Conservation (phyloP, 176 grass and related monocot genomes). For the Triticum urartu region DNA sequence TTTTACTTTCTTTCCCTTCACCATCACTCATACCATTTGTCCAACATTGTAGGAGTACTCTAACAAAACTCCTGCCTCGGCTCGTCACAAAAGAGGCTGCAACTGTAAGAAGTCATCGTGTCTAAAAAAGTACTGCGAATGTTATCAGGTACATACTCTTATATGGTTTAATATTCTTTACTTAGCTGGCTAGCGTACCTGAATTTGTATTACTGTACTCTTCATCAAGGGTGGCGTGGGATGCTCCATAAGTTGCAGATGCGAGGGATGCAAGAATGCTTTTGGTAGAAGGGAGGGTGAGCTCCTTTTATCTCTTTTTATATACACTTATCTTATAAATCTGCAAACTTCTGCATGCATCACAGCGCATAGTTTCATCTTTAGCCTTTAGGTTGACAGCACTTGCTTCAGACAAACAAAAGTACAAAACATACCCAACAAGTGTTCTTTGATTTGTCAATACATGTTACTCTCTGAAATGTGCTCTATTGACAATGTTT, state of each 20-base stretch:
- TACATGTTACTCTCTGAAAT: not conserved
- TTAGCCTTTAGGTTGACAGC: conserved; percentile 8
- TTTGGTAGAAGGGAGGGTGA: conserved; percentile 91
- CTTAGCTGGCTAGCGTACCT: conserved; percentile 16
- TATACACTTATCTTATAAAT: conserved; percentile 1
- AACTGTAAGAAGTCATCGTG: conserved; percentile 98
- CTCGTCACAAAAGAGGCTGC: conserved; percentile 96
- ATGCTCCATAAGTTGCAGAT: conserved; percentile 90
- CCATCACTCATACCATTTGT: conserved; percentile 31
- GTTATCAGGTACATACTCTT: conserved; percentile 73
- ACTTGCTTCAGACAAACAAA: not conserved
- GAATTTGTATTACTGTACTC: conserved; percentile 36
- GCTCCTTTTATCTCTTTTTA: conserved; percentile 31
- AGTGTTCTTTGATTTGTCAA: not conserved
- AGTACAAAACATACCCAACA: not conserved
- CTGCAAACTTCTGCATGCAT: conserved; percentile 11
- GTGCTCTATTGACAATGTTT: conserved; percentile 6
- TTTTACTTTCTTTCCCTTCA: conserved; percentile 21
- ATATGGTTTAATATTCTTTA: conserved; percentile 26
- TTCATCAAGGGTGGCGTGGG: conserved; percentile 82
- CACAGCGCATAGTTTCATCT: conserved; percentile 19
- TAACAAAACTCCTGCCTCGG: conserved; percentile 95
- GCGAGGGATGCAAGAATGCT: conserved; percentile 91
- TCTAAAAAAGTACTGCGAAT: conserved; percentile 98
- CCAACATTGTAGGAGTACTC: conserved; percentile 56